These are phyloP conservation scores for Penicillium egyptiacum DNA, from an alignment of 495 filamentous ascomycete genomes.

Conservation along the genomic window DNA sequence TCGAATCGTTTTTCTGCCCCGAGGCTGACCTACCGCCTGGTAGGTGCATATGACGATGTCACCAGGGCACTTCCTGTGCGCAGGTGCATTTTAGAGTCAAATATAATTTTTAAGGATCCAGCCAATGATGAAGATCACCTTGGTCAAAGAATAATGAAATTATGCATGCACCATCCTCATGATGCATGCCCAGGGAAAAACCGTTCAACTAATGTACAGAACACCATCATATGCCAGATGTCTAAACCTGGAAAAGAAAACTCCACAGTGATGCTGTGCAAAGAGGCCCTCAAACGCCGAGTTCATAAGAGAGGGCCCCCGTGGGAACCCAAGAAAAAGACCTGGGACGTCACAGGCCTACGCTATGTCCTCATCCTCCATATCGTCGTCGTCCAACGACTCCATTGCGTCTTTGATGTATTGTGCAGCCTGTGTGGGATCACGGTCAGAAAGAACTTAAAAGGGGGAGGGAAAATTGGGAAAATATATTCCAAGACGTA, in stretches of 20 bases:
- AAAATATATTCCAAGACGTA: conserved; percentile 36
- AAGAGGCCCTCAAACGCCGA: conserved; percentile 26
- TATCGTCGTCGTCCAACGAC: conserved; percentile 79
- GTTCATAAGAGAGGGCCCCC: conserved; percentile 19
- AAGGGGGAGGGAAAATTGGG: not conserved
- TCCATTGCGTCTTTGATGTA: conserved; percentile 94
- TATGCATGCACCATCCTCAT: conserved; percentile 8
- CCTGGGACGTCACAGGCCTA: conserved; percentile 28
- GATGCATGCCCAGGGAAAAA: conserved; percentile 8
- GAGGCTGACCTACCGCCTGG: conserved; percentile 12
- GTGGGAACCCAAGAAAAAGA: conserved; percentile 13
- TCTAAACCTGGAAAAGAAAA: conserved; percentile 32
- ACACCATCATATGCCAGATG: conserved; percentile 34
- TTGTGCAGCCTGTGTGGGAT: conserved; percentile 65
- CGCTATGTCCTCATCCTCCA: conserved; percentile 65
- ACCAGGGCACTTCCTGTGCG: not conserved
- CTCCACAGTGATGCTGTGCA: conserved; percentile 45
- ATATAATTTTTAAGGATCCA: not conserved
- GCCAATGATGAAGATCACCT: not conserved
- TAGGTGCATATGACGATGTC: conserved; percentile 7
- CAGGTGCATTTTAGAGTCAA: not conserved
- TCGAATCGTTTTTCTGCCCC: conserved; percentile 15
- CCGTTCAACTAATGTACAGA: conserved; percentile 44
- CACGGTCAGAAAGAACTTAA: conserved; percentile 25
- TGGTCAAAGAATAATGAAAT: conserved; percentile 1